Percentiles rank a stretch among this genome's conserved stretches.
phyloP scores from a whole-genome alignment of 225 moss, liverwort and hornwort genomes.

The Thuidium tamariscinum region DNA sequence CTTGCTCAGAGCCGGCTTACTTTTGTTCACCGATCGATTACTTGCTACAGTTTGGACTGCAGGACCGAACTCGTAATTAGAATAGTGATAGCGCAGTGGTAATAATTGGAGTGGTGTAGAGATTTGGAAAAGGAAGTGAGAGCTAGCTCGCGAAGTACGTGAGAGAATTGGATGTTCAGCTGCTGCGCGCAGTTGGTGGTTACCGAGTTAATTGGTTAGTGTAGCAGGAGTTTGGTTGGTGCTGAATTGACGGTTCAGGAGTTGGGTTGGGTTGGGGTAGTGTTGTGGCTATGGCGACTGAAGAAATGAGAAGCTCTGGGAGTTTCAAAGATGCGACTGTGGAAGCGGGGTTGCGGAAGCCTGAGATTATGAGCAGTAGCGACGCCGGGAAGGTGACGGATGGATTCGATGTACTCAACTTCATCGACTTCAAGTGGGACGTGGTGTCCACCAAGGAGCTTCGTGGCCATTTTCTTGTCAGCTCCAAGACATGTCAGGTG shows the following conservation, averaged over 20 bases:
- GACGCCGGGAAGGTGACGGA: background rate
- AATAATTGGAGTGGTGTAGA: too few species aligned
- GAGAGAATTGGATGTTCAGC: background rate
- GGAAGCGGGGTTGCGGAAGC: background rate
- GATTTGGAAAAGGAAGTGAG: background rate
- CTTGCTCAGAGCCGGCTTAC: background rate
- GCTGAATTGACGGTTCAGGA: background rate
- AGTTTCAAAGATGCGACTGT: background rate
- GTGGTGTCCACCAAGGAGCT: constrained; percentile 16
- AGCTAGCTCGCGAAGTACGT: background rate
- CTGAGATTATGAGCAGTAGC: background rate
- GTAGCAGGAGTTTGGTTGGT: background rate
- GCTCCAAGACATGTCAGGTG: constrained; percentile 15
- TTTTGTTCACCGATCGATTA: background rate
- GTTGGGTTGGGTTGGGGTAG: background rate
- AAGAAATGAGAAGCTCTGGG: background rate
- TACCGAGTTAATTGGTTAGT: background rate
- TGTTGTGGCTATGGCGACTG: constrained; percentile 7
- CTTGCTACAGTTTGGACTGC: background rate
- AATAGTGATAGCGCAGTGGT: background rate
- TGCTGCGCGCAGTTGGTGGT: background rate
- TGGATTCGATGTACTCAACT: constrained; percentile 31
- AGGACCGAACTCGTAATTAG: background rate
- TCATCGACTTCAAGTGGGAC: constrained; percentile 42
- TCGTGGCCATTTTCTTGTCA: constrained; percentile 25